Base-by-base conservation (phyloP, 352 stramenopile genomes). In the Phytophthora constricta region DNA sequence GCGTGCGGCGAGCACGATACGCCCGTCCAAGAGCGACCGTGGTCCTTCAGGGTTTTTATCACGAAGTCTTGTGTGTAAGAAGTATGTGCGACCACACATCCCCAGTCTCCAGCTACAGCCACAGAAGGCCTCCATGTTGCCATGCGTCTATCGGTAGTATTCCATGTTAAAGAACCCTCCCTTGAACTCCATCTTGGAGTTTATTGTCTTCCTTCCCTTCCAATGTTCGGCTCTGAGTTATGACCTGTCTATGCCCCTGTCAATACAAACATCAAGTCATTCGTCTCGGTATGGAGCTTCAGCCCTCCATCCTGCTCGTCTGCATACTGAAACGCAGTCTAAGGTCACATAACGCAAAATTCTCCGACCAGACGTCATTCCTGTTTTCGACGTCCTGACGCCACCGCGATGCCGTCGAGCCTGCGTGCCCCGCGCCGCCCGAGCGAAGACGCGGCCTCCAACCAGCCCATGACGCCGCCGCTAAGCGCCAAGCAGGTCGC, bases 21-120 rank as follows among this genome's bases (percentile, higher is more conserved):
- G 65, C 61, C 73, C 80, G 78, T 92, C 84, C 82, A 51, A 92
- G 20, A 92, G 34, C 62, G 53, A 90, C 52, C 22, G 52, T 89
- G 84, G 84, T 92, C 84, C 84, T 91, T 75, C 84, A 92, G 84
- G 84, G 84, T 92, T 92, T 92, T 92, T 91, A 89, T 89, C 84
- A 86, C 84, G 53, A 91, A 93, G 79, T 73, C 89, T 93, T 93
- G 84, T 82, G 84, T 87, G 71, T 87, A 83, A 91, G 74, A 93
- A 93, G 84, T 93, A 93, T 92, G 84, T 90, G 84, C 34, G 84
- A 73, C 84, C 84, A 90, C 42, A 91, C 84, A 92, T 66, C 27
- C 37, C 26, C 34, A 25, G n/a, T 19, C 4, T 16, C n/a, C 34
- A 13, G 34, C 9, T 13, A 13, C 31, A 39, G 31, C 31, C 13